These are phyloP conservation scores for Collybiopsis luxurians DNA, from an alignment of 768 basidiomycete species.

Conservation along the genomic window DNA sequence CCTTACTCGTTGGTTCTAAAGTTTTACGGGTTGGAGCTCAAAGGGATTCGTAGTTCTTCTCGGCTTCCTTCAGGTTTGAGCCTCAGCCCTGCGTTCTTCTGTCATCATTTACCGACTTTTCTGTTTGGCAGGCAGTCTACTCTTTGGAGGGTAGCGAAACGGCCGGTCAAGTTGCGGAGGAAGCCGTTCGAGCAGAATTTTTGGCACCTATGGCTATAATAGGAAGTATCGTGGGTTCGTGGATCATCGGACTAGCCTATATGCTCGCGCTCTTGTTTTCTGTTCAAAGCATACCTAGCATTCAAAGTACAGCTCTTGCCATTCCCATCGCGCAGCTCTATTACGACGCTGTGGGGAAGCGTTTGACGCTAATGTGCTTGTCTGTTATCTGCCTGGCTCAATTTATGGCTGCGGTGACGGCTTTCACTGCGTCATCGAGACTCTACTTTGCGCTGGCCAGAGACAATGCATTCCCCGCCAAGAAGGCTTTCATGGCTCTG, in stretches of 20 bases:
- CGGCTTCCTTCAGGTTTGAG: slow-evolving; percentile 47
- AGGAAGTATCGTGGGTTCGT: slow-evolving; percentile 54
- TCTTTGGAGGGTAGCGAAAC: slow-evolving; percentile 63
- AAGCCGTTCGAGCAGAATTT: slow-evolving; percentile 51
- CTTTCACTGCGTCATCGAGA: slow-evolving; percentile 56
- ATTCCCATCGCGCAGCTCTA: slow-evolving; percentile 61
- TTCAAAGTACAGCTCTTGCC: slow-evolving; percentile 50
- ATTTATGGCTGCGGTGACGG: slow-evolving; percentile 54
- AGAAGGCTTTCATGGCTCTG: slow-evolving; percentile 43
- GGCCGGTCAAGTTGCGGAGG: slow-evolving; percentile 62
- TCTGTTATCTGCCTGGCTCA: slow-evolving; percentile 47
- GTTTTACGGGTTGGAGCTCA: slow-evolving; percentile 55
- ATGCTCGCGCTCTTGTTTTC: slow-evolving; percentile 59
- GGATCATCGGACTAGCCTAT: slow-evolving; percentile 54
- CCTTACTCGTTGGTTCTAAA: slow-evolving; percentile 12
- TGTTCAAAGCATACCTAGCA: slow-evolving; percentile 47
- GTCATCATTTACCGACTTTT: neutral
- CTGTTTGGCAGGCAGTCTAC: slow-evolving; percentile 43
- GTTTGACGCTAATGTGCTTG: slow-evolving; percentile 48
- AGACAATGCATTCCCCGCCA: slow-evolving; percentile 50
- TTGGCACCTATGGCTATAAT: slow-evolving; percentile 58
- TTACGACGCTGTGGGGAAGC: slow-evolving; percentile 48
- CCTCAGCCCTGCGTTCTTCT: neutral
- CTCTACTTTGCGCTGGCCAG: slow-evolving; percentile 56
- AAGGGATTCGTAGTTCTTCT: slow-evolving; percentile 56